Conservation (phyloP, 371 early-diverging fungal species). For the Haplosporangium sp. region DNA sequence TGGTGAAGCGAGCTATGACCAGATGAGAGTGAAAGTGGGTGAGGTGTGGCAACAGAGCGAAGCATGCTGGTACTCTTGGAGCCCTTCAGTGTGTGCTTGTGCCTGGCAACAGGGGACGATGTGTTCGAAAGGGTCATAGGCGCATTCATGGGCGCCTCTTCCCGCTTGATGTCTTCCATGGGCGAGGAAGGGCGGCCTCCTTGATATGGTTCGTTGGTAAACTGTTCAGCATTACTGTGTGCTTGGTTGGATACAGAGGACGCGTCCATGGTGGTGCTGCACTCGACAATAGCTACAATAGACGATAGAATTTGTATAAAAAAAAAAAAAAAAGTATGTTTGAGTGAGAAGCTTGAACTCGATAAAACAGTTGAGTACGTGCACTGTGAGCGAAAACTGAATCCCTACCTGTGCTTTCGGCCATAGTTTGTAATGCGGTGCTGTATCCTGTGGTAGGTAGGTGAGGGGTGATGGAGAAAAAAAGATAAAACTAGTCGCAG, state of each 20-base stretch:
- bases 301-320: background rate
- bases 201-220: conserved; percentile 8
- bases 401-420: conserved; percentile 36
- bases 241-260: conserved; percentile 16
- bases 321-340: background rate
- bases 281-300: conserved; percentile 21
- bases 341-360: background rate
- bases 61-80: conserved; percentile 47
- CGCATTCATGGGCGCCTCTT: conserved; percentile 27
- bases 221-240: conserved; percentile 8
- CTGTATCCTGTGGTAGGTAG: background rate
- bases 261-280: conserved; percentile 25
- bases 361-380: too few species aligned
- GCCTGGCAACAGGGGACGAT: conserved; percentile 8
- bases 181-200: conserved; percentile 25
- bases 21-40: conserved; percentile 33
- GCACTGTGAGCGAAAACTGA: too few species aligned
- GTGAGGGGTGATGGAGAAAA: background rate
- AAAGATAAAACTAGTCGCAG: background rate
- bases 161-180: conserved; percentile 44
- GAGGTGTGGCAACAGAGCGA: conserved; percentile 39
- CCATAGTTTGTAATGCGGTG: conserved; percentile 18
- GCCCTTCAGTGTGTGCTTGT: conserved; percentile 34
- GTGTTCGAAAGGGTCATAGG: conserved; percentile 14
- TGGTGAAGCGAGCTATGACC: conserved; percentile 35